Conservation (phyloP, 106 monocot genomes). For the Hemerocallis citrina region DNA sequence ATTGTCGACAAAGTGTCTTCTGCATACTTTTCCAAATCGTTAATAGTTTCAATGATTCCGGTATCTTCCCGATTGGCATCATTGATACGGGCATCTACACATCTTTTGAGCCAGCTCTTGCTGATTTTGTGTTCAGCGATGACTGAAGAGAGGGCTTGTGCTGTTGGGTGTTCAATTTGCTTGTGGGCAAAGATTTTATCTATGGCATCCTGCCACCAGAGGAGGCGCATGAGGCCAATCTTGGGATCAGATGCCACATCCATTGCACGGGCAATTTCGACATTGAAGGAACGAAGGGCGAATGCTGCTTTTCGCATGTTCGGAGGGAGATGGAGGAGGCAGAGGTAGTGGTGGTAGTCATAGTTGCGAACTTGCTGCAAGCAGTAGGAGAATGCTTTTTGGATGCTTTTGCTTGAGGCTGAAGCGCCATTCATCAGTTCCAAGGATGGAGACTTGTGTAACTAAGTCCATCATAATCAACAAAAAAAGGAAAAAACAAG, state of each 20-base stretch:
- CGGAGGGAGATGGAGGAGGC: slow-evolving; percentile 84
- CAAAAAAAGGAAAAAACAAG: too few relatives aligned
- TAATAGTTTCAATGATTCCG: slow-evolving; percentile 25
- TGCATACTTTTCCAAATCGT: slow-evolving; percentile 66
- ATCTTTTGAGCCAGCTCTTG: slow-evolving; percentile 83
- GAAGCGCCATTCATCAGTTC: slow-evolving; percentile 39
- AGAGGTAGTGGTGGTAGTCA: slow-evolving; percentile 96
- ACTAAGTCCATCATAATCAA: too few relatives aligned
- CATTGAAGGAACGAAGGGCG: slow-evolving; percentile 72
- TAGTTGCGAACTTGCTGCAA: slow-evolving; percentile 84
- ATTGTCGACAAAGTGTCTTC: slow-evolving; percentile 78
- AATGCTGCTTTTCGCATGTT: slow-evolving; percentile 79
- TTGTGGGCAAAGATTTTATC: slow-evolving; percentile 59
- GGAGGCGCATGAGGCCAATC: slow-evolving; percentile 85
- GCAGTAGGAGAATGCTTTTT: slow-evolving; percentile 82
- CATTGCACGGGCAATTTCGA: slow-evolving; percentile 83
- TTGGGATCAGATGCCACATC: slow-evolving; percentile 76
- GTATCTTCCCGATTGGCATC: slow-evolving; percentile 54
- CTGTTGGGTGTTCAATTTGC: slow-evolving; percentile 69
- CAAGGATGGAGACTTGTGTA: neutral
- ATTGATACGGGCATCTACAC: slow-evolving; percentile 68
- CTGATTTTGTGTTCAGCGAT: slow-evolving; percentile 60
- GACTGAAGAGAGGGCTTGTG: slow-evolving; percentile 63
- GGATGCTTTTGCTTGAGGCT: slow-evolving; percentile 29
- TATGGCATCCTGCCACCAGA: slow-evolving; percentile 89